A percentile compares a stretch with the other conserved stretches of the same genome.
Conservation (phyloP, 805 yeast genomes). For the Yarrowia keelungensis region DNA sequence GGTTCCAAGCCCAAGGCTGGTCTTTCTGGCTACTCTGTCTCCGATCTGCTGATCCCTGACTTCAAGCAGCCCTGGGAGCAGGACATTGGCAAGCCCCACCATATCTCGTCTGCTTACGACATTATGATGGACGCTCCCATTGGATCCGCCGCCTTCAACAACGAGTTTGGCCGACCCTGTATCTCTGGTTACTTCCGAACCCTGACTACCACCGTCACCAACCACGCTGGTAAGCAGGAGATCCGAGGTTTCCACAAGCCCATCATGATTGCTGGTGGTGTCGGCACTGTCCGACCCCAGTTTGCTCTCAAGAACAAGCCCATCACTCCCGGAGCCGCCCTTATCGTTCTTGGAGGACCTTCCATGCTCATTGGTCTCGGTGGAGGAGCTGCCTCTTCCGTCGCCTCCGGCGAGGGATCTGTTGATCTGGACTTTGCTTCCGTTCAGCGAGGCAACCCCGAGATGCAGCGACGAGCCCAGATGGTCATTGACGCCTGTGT, state of each 20-base stretch:
- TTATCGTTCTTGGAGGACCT: constrained; percentile 96
- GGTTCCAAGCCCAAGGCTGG: constrained; percentile 99
- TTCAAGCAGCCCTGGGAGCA: constrained; percentile 95
- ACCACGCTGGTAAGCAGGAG: constrained; percentile 68
- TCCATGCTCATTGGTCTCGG: constrained; percentile 98
- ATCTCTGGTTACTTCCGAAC: constrained; percentile 97
- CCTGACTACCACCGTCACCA: constrained; percentile 76
- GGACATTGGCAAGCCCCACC: constrained; percentile 86
- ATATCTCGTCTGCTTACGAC: constrained; percentile 90
- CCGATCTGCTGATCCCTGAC: constrained; percentile 87
- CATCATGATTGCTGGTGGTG: constrained; percentile 99
- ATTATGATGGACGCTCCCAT: constrained; percentile 97
- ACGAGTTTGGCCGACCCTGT: constrained; percentile 98
- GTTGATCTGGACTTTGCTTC: constrained; percentile 98
- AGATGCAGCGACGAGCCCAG: constrained; percentile 98
- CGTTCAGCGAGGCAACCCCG: constrained; percentile 99
- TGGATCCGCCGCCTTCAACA: constrained; percentile 97
- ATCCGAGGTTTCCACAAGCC: constrained; percentile 98
- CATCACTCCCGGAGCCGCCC: constrained; percentile 88
- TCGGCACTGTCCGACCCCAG: constrained; percentile 95
- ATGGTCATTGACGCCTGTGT: constrained; percentile 96
- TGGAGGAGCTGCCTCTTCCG: constrained; percentile 99
- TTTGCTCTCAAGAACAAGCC: constrained; percentile 85
- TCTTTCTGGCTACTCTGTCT: constrained; percentile 87
- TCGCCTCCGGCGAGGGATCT: constrained; percentile 95